phyloP scores from a whole-genome alignment of 2,329 filamentous ascomycete genomes.

The Diaporthe aspalathi region DNA sequence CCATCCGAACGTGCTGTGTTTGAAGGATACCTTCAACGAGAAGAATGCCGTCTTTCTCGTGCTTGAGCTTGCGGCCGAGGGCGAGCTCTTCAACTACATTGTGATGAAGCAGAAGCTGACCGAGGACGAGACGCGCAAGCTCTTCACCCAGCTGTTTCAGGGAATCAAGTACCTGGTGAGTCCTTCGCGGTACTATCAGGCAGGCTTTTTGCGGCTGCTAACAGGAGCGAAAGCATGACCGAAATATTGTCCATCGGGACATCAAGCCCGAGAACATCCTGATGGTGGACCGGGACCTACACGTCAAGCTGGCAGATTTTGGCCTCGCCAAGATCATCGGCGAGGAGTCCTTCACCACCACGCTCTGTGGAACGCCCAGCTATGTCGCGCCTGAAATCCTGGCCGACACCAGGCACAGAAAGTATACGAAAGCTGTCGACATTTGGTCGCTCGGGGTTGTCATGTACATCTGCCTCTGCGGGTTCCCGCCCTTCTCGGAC shows the following conservation, averaged over 20 bases:
- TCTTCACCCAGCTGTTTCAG: constrained; percentile 92
- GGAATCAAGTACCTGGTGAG: constrained; percentile 94
- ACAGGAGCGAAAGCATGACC: constrained; percentile 78
- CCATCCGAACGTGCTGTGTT: constrained; percentile 89
- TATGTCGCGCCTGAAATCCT: constrained; percentile 98
- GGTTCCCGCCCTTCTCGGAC: constrained; percentile 96
- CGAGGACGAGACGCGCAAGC: constrained; percentile 84
- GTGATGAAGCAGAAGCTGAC: constrained; percentile 89
- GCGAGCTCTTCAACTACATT: constrained; percentile 96
- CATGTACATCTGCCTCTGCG: constrained; percentile 95
- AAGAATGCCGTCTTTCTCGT: constrained; percentile 90
- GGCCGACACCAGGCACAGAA: constrained; percentile 81
- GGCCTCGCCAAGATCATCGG: constrained; percentile 98
- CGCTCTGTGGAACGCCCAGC: constrained; percentile 94
- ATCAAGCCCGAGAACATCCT: constrained; percentile 99
- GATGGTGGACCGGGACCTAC: constrained; percentile 83
- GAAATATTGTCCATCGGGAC: constrained; percentile 96
- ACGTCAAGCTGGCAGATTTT: constrained; percentile 95
- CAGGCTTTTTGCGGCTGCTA: constrained; percentile 41
- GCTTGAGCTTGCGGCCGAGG: constrained; percentile 88
- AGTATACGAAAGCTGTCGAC: constrained; percentile 95
- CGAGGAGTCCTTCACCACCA: constrained; percentile 97
- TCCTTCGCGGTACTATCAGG: constrained; percentile 33
- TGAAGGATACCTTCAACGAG: constrained; percentile 97
- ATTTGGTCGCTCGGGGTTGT: constrained; percentile 98